Evolutionary conservation across 1,139 yeast genomes (phyloP).

Genomic region (Scheffersomyces segobiensis): DNA sequence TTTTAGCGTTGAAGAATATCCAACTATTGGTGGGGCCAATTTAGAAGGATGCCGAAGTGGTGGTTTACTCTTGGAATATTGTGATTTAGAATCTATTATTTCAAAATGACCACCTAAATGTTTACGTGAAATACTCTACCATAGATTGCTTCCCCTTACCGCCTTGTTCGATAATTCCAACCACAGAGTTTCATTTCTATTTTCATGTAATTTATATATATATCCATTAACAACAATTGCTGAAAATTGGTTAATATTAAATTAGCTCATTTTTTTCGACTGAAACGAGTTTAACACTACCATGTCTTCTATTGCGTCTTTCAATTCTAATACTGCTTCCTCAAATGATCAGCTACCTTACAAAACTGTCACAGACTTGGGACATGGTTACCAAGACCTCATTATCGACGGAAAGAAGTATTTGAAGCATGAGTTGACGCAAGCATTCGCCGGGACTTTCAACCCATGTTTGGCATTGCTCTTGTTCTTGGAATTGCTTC

Average conservation of each 20-base stretch:
- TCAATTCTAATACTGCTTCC: not conserved
- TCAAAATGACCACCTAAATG: not conserved
- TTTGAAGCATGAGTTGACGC: slow-evolving; percentile 53
- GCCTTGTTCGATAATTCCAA: not conserved
- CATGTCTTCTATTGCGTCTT: not conserved
- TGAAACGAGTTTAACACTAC: not conserved
- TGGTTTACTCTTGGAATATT: not conserved
- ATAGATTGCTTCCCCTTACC: not conserved
- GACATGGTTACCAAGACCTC: slow-evolving; percentile 25
- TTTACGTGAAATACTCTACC: too few species aligned
- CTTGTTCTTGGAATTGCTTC: slow-evolving; percentile 85
- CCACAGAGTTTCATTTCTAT: too few species aligned
- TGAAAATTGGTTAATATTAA: not conserved
- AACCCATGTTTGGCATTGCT: slow-evolving; percentile 69
- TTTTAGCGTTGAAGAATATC: too few species aligned
- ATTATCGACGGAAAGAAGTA: slow-evolving; percentile 33
- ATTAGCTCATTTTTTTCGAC: not conserved
- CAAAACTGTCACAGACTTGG: slow-evolving; percentile 7
- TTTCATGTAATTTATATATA: too few species aligned
- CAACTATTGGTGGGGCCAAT: not conserved
- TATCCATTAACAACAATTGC: too few species aligned
- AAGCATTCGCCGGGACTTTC: slow-evolving; percentile 73
- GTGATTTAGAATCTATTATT: too few species aligned
- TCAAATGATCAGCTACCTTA: not conserved
- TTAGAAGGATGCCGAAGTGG: not conserved